These are phyloP conservation scores for Fusarium sp. DNA, from an alignment of 2,329 filamentous ascomycete genomes.

Conservation along the genomic window DNA sequence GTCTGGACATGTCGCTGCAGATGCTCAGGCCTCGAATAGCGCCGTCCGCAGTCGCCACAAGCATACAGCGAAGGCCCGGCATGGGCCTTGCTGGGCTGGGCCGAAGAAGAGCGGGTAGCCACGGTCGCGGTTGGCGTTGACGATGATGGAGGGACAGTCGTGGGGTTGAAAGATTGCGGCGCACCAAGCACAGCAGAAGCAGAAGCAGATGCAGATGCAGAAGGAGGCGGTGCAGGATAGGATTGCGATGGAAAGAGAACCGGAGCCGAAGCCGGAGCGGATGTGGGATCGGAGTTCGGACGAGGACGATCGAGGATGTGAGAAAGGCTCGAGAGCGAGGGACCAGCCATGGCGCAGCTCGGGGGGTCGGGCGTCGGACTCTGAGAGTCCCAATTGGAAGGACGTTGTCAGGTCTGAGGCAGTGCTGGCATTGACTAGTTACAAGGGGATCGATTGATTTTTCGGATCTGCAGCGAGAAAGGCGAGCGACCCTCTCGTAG, in stretches of 20 bases:
- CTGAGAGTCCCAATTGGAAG: slow-evolving; percentile 5
- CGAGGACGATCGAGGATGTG: slow-evolving; percentile 52
- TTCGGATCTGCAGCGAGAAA: not conserved
- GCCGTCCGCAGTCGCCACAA: slow-evolving; percentile 66
- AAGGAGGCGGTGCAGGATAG: slow-evolving; percentile 33
- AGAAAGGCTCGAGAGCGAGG: slow-evolving; percentile 48
- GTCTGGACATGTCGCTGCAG: slow-evolving; percentile 68
- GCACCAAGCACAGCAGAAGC: not conserved
- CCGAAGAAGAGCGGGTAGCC: slow-evolving; percentile 12
- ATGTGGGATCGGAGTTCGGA: slow-evolving; percentile 33
- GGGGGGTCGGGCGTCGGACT: slow-evolving; percentile 8
- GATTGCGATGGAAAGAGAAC: slow-evolving; percentile 32
- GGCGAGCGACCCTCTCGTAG: not conserved
- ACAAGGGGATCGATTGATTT: too few species aligned
- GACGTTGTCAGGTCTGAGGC: not conserved
- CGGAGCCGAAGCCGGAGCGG: slow-evolving; percentile 21
- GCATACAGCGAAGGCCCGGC: slow-evolving; percentile 60
- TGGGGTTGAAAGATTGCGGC: slow-evolving; percentile 16
- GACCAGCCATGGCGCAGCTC: slow-evolving; percentile 51
- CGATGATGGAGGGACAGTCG: slow-evolving; percentile 20
- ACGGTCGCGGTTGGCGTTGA: slow-evolving; percentile 4
- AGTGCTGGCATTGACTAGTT: slow-evolving; percentile 9
- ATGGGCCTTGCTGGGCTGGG: slow-evolving; percentile 41
- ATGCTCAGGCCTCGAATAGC: slow-evolving; percentile 69
- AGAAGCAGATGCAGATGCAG: not conserved